Percentiles rank a stretch among this genome's conserved stretches.
These are phyloP conservation scores for Chlorencoelia australis DNA, from an alignment of 2,329 filamentous ascomycete species.

Conservation along the genomic window DNA sequence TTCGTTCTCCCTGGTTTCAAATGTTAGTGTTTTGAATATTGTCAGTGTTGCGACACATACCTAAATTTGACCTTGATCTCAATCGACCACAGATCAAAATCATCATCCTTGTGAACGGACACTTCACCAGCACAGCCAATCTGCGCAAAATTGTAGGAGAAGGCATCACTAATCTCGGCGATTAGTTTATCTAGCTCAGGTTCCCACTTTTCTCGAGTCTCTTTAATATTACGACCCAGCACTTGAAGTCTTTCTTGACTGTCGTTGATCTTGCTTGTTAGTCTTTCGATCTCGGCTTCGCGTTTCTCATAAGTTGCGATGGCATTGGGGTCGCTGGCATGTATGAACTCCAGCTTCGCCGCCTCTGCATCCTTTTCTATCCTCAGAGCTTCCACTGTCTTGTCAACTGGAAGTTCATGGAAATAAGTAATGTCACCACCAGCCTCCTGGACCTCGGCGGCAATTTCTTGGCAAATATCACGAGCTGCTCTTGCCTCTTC, in stretches of 20 bases:
- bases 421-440: conserved; percentile 32
- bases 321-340: conserved; percentile 64
- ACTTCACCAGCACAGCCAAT: conserved; percentile 94
- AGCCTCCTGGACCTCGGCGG: conserved; percentile 30
- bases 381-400: conserved; percentile 54
- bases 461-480: conserved; percentile 28
- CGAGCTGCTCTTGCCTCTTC: conserved; percentile 31
- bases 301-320: conserved; percentile 70
- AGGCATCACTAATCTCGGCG: conserved; percentile 75
- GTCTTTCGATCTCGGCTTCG: conserved; percentile 55
- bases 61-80: conserved; percentile 94
- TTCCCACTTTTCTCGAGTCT: conserved; percentile 69
- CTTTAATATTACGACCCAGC: conserved; percentile 47
- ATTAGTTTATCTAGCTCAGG: conserved; percentile 71
- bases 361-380: conserved; percentile 64
- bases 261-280: conserved; percentile 48
- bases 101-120: conserved; percentile 74
- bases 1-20: conserved; percentile 59
- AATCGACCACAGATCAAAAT: conserved; percentile 91
- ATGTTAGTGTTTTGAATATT: conserved; percentile 8
- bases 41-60: conserved; percentile 35
- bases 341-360: conserved; percentile 69
- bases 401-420: conserved; percentile 35
- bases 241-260: conserved; percentile 44
- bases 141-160: conserved; percentile 85